Percentiles rank a stretch among this genome's conserved stretches.
These are phyloP conservation scores for Cladophialophora carrionii DNA, from an alignment of 2,329 filamentous ascomycete species.

Conservation along the genomic window DNA sequence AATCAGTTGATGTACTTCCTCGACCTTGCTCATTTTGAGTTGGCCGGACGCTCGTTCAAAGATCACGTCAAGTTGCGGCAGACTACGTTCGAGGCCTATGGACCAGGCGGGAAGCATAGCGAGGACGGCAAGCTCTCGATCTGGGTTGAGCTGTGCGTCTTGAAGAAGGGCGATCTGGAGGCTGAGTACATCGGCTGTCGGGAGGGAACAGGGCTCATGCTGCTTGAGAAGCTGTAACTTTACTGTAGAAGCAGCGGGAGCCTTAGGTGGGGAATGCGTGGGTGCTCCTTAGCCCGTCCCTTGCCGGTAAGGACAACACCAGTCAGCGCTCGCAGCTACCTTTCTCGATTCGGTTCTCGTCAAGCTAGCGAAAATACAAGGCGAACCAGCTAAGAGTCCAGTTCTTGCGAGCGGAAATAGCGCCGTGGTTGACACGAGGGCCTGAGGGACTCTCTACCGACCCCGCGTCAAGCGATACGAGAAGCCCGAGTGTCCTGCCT, in stretches of 20 bases:
- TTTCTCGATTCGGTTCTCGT: neutral
- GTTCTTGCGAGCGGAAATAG: neutral
- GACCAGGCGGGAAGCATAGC: conserved; percentile 19
- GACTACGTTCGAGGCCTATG: conserved; percentile 23
- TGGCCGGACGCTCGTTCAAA: conserved; percentile 25
- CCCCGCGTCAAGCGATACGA: neutral
- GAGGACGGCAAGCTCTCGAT: conserved; percentile 19
- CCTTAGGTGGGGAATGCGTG: no score
- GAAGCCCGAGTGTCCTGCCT: neutral
- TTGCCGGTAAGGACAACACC: neutral
- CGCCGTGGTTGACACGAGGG: neutral
- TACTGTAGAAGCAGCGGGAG: neutral
- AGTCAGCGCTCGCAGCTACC: neutral
- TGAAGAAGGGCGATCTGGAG: conserved; percentile 25
- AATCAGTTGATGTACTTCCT: conserved; percentile 30
- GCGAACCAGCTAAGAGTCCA: neutral
- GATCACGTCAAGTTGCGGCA: conserved; percentile 24
- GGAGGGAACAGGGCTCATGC: conserved; percentile 26
- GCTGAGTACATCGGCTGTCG: conserved; percentile 28
- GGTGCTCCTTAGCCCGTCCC: neutral
- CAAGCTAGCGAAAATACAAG: neutral
- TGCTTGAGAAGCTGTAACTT: conserved; percentile 16
- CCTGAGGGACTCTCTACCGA: neutral
- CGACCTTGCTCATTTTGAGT: conserved; percentile 28
- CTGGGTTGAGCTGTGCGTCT: conserved; percentile 24